Percentiles rank a stretch among this genome's conserved stretches.
Evolutionary conservation across 352 stramenopile genomes (phyloP).

Genomic region (Halophytophthora batemanensis): DNA sequence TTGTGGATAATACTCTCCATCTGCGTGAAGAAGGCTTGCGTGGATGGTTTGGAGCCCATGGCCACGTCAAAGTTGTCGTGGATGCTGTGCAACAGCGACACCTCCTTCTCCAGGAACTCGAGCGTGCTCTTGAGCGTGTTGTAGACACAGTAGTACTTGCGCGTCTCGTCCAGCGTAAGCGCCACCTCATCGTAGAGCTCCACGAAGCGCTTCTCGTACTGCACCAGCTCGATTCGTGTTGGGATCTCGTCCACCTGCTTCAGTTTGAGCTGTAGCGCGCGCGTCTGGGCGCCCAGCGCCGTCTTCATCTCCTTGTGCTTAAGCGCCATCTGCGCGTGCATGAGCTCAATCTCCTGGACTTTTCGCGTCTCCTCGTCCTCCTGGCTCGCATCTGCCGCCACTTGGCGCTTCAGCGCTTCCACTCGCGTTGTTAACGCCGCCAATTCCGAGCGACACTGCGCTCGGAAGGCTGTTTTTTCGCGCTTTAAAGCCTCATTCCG

Average conservation of each 20-base stretch:
- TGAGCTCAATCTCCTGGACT: slow-evolving; percentile 55
- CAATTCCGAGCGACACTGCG: slow-evolving; percentile 41
- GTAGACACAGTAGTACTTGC: slow-evolving; percentile 87
- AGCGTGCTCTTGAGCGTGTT: slow-evolving; percentile 84
- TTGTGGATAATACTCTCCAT: slow-evolving; percentile 68
- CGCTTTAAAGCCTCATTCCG: slow-evolving; percentile 57
- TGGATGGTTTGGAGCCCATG: slow-evolving; percentile 60
- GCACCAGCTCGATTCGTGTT: slow-evolving; percentile 80
- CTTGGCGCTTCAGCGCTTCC: slow-evolving; percentile 38
- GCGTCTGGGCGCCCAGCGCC: slow-evolving; percentile 53
- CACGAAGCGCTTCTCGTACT: slow-evolving; percentile 89
- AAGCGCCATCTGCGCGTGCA: slow-evolving; percentile 59
- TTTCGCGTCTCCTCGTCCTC: slow-evolving; percentile 47
- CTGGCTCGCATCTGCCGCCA: slow-evolving; percentile 25
- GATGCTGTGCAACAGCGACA: slow-evolving; percentile 86
- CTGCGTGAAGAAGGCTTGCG: slow-evolving; percentile 74
- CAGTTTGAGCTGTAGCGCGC: slow-evolving; percentile 51
- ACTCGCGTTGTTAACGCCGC: slow-evolving; percentile 34
- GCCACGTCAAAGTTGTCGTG: slow-evolving; percentile 79
- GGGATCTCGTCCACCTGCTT: slow-evolving; percentile 85
- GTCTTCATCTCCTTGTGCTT: slow-evolving; percentile 72
- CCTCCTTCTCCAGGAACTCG: slow-evolving; percentile 83
- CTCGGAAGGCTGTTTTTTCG: slow-evolving; percentile 45
- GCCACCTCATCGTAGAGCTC: slow-evolving; percentile 89
- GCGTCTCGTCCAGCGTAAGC: slow-evolving; percentile 86